Evolutionary conservation across 352 stramenopile species (phyloP).

Genomic region (Pythium rishiriense): DNA sequence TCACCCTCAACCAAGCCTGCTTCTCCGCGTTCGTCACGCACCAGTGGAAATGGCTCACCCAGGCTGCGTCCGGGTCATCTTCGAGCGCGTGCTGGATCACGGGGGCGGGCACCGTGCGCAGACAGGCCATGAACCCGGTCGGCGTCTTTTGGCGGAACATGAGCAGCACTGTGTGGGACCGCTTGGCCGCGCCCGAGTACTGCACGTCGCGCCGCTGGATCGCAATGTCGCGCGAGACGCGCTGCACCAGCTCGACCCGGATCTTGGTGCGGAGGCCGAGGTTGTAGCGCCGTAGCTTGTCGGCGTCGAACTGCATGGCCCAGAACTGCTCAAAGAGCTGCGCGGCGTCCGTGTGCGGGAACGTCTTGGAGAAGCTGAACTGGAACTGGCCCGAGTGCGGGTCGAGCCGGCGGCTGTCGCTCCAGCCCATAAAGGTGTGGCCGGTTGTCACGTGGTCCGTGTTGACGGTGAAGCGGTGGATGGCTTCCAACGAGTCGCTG

Average conservation of each 20-base stretch:
- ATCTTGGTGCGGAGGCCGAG: constrained; percentile 15
- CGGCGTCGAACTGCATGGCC: constrained; percentile 20
- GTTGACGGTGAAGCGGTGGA: constrained; percentile 5
- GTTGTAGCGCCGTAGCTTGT: constrained; percentile 14
- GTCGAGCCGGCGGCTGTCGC: constrained; percentile 16
- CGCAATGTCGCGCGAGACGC: constrained; percentile 8
- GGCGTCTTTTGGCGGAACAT: constrained; percentile 9
- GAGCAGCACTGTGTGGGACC: constrained; percentile 19
- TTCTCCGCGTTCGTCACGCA: not conserved
- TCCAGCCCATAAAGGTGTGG: constrained; percentile 21
- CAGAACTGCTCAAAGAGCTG: constrained; percentile 18
- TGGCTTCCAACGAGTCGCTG: constrained; percentile 3
- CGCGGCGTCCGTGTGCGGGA: constrained; percentile 9
- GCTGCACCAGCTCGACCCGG: constrained; percentile 11
- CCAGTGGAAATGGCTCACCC: constrained; percentile 24
- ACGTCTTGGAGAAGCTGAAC: constrained; percentile 22
- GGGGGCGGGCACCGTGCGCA: constrained; percentile 8
- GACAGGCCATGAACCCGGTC: constrained; percentile 15
- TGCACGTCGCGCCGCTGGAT: constrained; percentile 13
- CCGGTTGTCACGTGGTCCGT: constrained; percentile 5
- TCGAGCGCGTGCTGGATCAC: constrained; percentile 8
- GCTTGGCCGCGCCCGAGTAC: constrained; percentile 12
- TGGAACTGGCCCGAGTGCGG: constrained; percentile 3
- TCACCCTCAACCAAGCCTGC: too few relatives aligned
- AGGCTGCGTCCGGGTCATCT: constrained; percentile 1